phyloP scores from a whole-genome alignment of 805 yeast genomes.

The Candida ponderosae region DNA sequence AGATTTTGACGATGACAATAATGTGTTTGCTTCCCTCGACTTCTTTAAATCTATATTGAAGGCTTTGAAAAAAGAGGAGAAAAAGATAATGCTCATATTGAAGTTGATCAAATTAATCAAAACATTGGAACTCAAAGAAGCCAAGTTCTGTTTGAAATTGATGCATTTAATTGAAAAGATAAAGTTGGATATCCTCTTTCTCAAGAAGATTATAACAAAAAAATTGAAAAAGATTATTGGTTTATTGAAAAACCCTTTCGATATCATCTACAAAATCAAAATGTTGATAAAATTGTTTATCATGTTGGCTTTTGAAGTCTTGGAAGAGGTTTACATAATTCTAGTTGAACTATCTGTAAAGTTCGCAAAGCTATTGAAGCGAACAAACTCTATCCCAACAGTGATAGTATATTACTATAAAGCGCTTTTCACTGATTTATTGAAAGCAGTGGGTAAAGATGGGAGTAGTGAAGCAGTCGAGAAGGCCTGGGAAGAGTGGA shows the following conservation, averaged over 20 bases:
- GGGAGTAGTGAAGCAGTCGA: not conserved
- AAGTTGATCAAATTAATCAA: not conserved
- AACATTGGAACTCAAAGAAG: not conserved
- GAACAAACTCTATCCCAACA: too few relatives aligned
- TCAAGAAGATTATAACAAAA: too few relatives aligned
- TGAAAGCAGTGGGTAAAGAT: not conserved
- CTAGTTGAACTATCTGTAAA: not conserved
- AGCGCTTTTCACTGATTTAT: not conserved
- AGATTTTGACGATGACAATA: not conserved
- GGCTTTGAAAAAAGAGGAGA: not conserved
- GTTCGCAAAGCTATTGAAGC: too few relatives aligned
- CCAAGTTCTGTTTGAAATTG: not conserved
- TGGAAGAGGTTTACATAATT: not conserved
- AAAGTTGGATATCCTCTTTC: not conserved
- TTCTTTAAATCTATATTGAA: not conserved
- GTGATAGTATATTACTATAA: too few relatives aligned
- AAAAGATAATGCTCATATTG: not conserved
- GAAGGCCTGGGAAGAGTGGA: not conserved
- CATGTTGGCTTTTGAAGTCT: not conserved
- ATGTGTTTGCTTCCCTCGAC: not conserved
- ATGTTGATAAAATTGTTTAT: not conserved
- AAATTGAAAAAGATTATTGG: not conserved
- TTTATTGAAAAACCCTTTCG: not conserved
- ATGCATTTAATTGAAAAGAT: not conserved
- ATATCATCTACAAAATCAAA: not conserved